These are phyloP conservation scores for Cucumis sativus DNA, from an alignment of 306 rosid genomes.

Conservation along the genomic window Cucumber_9930_V3 NC_026655.2:20075501-20076000, in stretches of 20 bases:
- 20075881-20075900: background rate
- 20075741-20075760: background rate
- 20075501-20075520: no score
- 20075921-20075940: background rate
- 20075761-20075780: background rate
- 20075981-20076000: background rate
- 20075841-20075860: background rate
- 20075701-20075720: background rate
- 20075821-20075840: background rate
- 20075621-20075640: background rate
- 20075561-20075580: background rate
- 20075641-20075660: background rate
- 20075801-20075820: background rate
- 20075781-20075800: background rate
- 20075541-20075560: background rate
- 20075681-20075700: background rate
- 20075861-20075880: background rate
- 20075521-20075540: background rate
- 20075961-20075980: background rate
- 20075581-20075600: background rate
- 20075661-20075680: background rate
- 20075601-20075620: background rate
- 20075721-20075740: background rate
- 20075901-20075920: background rate
- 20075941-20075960: background rate